phyloP scores from a whole-genome alignment of 2,329 filamentous ascomycete genomes.

The Stachybotrys echinatus region DNA sequence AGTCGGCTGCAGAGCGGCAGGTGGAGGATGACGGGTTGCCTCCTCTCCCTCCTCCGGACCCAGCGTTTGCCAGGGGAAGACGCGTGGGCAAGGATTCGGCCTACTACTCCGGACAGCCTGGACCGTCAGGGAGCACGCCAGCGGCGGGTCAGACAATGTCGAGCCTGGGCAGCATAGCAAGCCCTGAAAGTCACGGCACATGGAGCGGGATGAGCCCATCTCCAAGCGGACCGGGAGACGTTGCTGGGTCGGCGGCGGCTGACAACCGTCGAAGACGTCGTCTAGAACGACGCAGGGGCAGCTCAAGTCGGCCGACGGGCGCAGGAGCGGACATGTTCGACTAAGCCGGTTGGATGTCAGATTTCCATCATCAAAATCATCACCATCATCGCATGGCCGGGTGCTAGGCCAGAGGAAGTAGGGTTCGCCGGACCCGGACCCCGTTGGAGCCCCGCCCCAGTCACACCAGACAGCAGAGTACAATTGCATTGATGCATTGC shows the following conservation, averaged over 20 bases:
- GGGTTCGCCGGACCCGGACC: too few relatives aligned
- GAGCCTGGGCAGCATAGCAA: conserved; percentile 38
- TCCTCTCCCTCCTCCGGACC: conserved; percentile 45
- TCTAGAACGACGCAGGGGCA: conserved; percentile 44
- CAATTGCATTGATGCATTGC: too few relatives aligned
- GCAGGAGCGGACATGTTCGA: conserved; percentile 32
- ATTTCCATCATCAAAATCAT: background rate
- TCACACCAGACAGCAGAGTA: too few relatives aligned
- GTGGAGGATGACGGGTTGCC: conserved; percentile 33
- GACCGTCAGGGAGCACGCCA: conserved; percentile 24
- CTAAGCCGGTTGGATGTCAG: conserved; percentile 8
- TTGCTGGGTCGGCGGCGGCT: conserved; percentile 28
- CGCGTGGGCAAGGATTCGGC: conserved; percentile 52
- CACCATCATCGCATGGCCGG: too few relatives aligned
- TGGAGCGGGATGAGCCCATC: conserved; percentile 49
- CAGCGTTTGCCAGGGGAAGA: conserved; percentile 47
- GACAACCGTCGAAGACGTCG: conserved; percentile 52
- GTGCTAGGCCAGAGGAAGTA: too few relatives aligned
- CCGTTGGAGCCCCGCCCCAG: too few relatives aligned
- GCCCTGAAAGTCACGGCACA: conserved; percentile 44
- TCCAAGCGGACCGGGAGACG: conserved; percentile 33
- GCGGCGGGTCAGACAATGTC: conserved; percentile 37
- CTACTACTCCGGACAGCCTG: conserved; percentile 51
- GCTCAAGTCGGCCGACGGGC: conserved; percentile 20
- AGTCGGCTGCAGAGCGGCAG: conserved; percentile 39